Percentiles rank a stretch among this genome's conserved stretches.
phyloP scores from a whole-genome alignment of 2,329 filamentous ascomycete species.

The Aspergillus udagawae region DNA sequence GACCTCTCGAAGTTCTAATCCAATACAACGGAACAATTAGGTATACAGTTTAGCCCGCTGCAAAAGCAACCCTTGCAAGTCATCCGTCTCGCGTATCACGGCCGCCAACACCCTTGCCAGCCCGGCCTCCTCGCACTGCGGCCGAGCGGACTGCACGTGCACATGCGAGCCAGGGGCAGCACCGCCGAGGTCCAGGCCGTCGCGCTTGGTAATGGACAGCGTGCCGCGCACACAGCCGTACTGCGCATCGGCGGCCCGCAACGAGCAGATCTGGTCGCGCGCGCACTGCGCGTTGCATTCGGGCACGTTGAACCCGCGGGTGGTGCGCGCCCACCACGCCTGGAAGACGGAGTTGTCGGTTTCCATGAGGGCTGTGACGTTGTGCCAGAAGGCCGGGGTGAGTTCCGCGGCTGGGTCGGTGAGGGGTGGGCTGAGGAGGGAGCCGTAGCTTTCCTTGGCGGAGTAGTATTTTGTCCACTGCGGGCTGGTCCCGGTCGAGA shows the following conservation, averaged over 20 bases:
- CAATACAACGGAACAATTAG: not conserved
- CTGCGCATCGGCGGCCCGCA: conserved; percentile 51
- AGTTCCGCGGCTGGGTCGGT: conserved; percentile 42
- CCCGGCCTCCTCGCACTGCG: conserved; percentile 23
- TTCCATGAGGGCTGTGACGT: conserved; percentile 50
- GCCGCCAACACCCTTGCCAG: conserved; percentile 20
- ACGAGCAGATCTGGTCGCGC: conserved; percentile 47
- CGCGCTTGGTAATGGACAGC: conserved; percentile 31
- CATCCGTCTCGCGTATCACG: conserved; percentile 8
- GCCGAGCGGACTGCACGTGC: conserved; percentile 3
- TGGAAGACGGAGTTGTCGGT: conserved; percentile 43
- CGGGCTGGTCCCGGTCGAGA: conserved; percentile 40
- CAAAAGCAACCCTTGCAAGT: not conserved
- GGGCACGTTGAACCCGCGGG: conserved; percentile 43
- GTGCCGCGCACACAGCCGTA: conserved; percentile 45
- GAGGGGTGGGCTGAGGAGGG: conserved; percentile 42
- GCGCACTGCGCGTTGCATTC: conserved; percentile 44
- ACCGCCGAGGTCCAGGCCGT: conserved; percentile 1
- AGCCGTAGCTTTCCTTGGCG: conserved; percentile 52
- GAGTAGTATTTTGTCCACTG: conserved; percentile 56
- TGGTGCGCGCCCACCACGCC: conserved; percentile 46
- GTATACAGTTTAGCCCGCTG: not conserved
- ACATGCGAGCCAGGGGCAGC: not conserved
- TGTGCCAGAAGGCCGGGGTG: conserved; percentile 57
- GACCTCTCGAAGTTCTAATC: not conserved